phyloP scores from a whole-genome alignment of 257 asterid species.

The Oldenlandia corymbosa region DNA sequence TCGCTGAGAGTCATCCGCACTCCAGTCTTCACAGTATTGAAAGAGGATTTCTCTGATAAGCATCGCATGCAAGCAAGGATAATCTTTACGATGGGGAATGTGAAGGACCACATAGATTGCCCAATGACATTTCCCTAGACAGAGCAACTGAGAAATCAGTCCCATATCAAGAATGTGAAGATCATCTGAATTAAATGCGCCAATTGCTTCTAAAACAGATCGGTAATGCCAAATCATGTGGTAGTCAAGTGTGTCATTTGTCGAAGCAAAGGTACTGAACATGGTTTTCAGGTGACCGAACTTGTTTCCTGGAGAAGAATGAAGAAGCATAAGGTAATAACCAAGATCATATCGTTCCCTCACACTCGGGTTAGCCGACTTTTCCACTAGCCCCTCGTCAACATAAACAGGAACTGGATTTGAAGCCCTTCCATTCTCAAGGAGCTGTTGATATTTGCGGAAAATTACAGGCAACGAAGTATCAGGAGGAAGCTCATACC shows the following conservation, averaged over 20 bases:
- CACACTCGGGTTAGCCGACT: slow-evolving; percentile 33
- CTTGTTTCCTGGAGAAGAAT: slow-evolving; percentile 73
- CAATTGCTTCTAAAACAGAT: slow-evolving; percentile 88
- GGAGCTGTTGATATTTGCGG: slow-evolving; percentile 76
- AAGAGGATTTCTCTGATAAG: slow-evolving; percentile 80
- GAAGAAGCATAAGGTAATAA: slow-evolving; percentile 93
- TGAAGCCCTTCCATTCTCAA: slow-evolving; percentile 80
- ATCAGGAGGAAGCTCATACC: slow-evolving; percentile 93
- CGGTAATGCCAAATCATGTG: slow-evolving; percentile 99
- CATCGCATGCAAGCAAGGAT: slow-evolving; percentile 69
- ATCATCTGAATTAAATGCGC: slow-evolving; percentile 77
- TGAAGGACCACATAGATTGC: slow-evolving; percentile 95
- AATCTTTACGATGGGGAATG: slow-evolving; percentile 83
- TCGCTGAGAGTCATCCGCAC: slow-evolving; percentile 57
- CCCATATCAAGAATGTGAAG: slow-evolving; percentile 94
- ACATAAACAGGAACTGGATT: slow-evolving; percentile 89
- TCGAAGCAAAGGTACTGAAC: slow-evolving; percentile 91
- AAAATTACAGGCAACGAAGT: slow-evolving; percentile 64
- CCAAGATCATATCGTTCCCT: slow-evolving; percentile 71
- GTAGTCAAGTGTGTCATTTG: slow-evolving; percentile 95
- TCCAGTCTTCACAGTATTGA: slow-evolving; percentile 94
- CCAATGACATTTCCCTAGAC: slow-evolving; percentile 92
- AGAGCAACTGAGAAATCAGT: slow-evolving; percentile 82
- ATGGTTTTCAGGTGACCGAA: slow-evolving; percentile 71
- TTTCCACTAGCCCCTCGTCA: slow-evolving; percentile 77